Conservation (phyloP, 352 stramenopile species). For the Phytopythium kandeliae region DNA sequence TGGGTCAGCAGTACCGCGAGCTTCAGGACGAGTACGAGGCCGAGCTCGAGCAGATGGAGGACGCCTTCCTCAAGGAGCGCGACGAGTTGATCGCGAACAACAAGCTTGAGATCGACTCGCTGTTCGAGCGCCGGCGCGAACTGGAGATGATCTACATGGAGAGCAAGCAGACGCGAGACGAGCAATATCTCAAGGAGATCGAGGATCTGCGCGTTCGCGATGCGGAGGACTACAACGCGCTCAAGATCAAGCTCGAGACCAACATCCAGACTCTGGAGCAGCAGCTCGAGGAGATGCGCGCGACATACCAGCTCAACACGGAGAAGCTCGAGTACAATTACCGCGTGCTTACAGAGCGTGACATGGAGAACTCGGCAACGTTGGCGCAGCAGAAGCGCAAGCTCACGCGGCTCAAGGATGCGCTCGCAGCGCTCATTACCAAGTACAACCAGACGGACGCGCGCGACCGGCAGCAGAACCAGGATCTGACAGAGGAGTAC, state of each 20-base stretch:
- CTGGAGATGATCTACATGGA: constrained; percentile 95
- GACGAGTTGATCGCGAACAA: constrained; percentile 87
- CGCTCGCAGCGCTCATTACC: constrained; percentile 79
- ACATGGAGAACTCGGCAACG: constrained; percentile 94
- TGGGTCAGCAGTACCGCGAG: constrained; percentile 90
- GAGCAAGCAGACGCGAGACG: constrained; percentile 84
- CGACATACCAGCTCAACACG: constrained; percentile 95
- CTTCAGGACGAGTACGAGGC: constrained; percentile 92
- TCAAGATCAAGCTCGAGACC: constrained; percentile 96
- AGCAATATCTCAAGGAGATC: constrained; percentile 89
- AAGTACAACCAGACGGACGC: constrained; percentile 92
- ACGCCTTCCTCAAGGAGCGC: constrained; percentile 90
- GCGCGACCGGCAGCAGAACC: constrained; percentile 84
- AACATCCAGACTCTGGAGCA: constrained; percentile 96
- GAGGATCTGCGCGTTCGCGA: constrained; percentile 88
- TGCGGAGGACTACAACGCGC: constrained; percentile 92
- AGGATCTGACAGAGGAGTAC: constrained; percentile 93
- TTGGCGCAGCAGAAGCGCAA: constrained; percentile 93
- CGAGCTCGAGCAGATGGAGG: constrained; percentile 91
- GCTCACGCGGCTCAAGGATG: constrained; percentile 90
- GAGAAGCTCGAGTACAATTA: constrained; percentile 98
- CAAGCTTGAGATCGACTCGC: constrained; percentile 88
- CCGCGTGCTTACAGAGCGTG: constrained; percentile 90
- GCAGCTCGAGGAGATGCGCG: constrained; percentile 94
- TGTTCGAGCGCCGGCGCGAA: constrained; percentile 90